Conservation (phyloP, 1,284 basidiomycete genomes). For the Malassezia brasiliensis region DNA sequence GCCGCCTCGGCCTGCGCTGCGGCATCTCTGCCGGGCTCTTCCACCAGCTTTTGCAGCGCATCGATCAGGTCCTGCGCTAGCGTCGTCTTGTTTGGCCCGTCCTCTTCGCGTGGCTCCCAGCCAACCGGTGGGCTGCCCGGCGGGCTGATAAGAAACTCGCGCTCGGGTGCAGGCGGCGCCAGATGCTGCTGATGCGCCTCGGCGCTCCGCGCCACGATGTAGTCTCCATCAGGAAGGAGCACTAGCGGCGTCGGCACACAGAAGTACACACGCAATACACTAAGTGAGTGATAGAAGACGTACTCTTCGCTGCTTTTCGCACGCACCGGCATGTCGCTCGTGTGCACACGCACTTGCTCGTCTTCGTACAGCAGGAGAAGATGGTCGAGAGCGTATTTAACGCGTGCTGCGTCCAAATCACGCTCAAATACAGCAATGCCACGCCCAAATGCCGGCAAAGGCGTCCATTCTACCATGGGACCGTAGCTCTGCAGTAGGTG, state of each 20-base stretch:
- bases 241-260: slow-evolving; percentile 1
- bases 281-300: background rate
- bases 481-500: slow-evolving; percentile 40
- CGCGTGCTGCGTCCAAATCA: slow-evolving; percentile 21
- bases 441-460: slow-evolving; percentile 33
- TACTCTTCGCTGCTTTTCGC: slow-evolving; percentile 8
- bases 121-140: slow-evolving; percentile 96
- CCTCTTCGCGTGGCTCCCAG: slow-evolving; percentile 85
- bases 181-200: background rate
- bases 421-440: slow-evolving; percentile 33
- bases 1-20: background rate
- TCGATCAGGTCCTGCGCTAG: slow-evolving; percentile 78
- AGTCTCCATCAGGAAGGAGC: slow-evolving; percentile 1
- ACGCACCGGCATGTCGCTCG: background rate
- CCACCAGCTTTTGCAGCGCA: slow-evolving; percentile 30
- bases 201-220: background rate
- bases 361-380: slow-evolving; percentile 32
- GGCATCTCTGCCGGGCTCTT: background rate
- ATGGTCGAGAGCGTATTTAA: slow-evolving; percentile 33
- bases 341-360: background rate
- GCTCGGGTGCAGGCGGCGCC: slow-evolving; percentile 13
- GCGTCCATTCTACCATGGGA: slow-evolving; percentile 32
- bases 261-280: slow-evolving; percentile 12
- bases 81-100: slow-evolving; percentile 75
- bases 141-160: slow-evolving; percentile 84